Evolutionary conservation across 495 filamentous ascomycete genomes (phyloP).

Genomic region (Podospora tetraspora): DNA sequence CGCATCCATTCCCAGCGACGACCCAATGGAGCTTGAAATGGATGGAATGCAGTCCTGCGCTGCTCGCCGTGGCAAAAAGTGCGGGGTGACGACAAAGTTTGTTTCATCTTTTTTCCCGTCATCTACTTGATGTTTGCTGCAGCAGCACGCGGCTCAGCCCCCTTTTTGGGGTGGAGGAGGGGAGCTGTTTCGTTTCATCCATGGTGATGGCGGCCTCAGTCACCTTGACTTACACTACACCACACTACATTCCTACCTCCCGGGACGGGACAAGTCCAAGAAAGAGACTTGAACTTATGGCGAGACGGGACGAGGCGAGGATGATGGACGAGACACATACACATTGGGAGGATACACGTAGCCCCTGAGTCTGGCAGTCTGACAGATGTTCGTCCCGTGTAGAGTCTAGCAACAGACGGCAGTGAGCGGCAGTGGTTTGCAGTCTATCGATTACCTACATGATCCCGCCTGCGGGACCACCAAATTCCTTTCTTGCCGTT

Average conservation of each 20-base stretch:
- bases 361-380: not conserved
- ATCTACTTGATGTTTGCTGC: conserved; percentile 9
- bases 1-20: not conserved
- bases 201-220: conserved; percentile 2
- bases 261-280: not conserved
- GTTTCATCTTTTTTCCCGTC: conserved; percentile 9
- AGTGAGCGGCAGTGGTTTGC: not conserved
- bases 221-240: not conserved
- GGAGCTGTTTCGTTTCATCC: conserved; percentile 12
- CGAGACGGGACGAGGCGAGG: not conserved
- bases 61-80: not conserved
- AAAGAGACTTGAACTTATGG: not conserved
- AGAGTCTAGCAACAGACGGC: not conserved
- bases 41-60: not conserved
- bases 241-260: not conserved
- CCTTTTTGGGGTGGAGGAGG: not conserved
- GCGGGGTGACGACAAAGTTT: not conserved
- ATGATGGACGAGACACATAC: not conserved
- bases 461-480: not conserved
- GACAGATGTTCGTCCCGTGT: not conserved
- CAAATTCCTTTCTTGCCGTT: not conserved
- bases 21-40: not conserved
- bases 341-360: not conserved
- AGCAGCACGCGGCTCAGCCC: not conserved
- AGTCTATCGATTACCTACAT: not conserved